These are phyloP conservation scores for Phytophthora melonis DNA, from an alignment of 352 stramenopile species.

Conservation along the genomic window DNA sequence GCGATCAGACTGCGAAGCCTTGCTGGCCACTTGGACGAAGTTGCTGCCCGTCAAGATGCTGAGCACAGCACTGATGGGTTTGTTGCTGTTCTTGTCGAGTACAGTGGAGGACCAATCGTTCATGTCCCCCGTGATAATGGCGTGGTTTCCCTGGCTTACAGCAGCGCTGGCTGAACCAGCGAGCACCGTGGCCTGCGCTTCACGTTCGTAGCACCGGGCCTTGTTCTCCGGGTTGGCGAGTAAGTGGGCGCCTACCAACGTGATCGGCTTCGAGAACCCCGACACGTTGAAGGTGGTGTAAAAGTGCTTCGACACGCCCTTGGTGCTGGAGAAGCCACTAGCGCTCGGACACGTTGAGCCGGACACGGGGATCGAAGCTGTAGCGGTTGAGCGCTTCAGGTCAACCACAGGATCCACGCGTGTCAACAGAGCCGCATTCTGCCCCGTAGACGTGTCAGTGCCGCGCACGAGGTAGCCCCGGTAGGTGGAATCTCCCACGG, in stretches of 20 bases:
- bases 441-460: neutral
- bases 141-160: neutral
- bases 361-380: neutral
- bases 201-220: neutral
- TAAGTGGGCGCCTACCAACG: neutral
- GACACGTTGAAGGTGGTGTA: neutral
- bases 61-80: neutral
- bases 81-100: neutral
- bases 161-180: neutral
- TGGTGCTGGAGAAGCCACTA: neutral
- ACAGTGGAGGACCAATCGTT: neutral
- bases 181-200: neutral
- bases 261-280: neutral
- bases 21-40: constrained; percentile 1
- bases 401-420: neutral
- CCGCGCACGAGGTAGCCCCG: neutral
- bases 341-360: neutral
- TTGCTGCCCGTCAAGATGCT: neutral
- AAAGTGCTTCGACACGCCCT: neutral
- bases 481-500: neutral
- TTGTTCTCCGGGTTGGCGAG: neutral
- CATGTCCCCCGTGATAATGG: neutral
- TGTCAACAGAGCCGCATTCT: neutral
- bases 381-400: neutral
- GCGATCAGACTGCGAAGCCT: neutral